Evolutionary conservation across 148 eudicot genomes (phyloP).

Genomic region (Chenopodium berlandieri): DNA sequence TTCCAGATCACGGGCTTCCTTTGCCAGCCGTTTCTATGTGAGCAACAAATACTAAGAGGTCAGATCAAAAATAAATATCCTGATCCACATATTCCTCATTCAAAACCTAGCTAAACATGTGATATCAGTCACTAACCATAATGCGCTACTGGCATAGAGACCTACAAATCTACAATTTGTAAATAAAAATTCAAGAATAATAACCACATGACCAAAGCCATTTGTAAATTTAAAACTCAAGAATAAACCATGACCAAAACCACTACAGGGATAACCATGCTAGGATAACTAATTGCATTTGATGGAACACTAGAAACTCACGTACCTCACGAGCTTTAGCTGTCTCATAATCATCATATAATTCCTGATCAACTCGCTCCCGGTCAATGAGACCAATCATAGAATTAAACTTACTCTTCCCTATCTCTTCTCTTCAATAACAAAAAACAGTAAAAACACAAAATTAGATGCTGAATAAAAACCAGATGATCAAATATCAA

Average conservation of each 20-base stretch:
- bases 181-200: background rate
- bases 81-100: background rate
- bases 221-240: background rate
- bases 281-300: background rate
- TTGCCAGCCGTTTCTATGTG: constrained; percentile 77
- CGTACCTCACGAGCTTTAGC: constrained; percentile 90
- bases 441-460: constrained; percentile 17
- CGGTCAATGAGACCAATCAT: constrained; percentile 96
- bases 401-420: constrained; percentile 77
- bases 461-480: constrained; percentile 2
- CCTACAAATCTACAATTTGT: constrained; percentile 4
- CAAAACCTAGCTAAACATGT: background rate
- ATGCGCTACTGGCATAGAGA: no score
- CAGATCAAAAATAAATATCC: background rate
- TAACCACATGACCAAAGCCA: background rate
- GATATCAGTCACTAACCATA: background rate
- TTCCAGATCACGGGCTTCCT: constrained; percentile 86
- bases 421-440: constrained; percentile 81
- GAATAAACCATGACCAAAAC: background rate
- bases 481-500: background rate
- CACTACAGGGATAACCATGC: background rate
- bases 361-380: constrained; percentile 76
- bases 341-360: constrained; percentile 91
- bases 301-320: constrained; percentile 18
- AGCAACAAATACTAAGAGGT: background rate